Evolutionary conservation across 2,329 filamentous ascomycete species (phyloP), one percentile per base, ranked within the genome.

Genomic region (Fusarium odoratissimum): DNA sequence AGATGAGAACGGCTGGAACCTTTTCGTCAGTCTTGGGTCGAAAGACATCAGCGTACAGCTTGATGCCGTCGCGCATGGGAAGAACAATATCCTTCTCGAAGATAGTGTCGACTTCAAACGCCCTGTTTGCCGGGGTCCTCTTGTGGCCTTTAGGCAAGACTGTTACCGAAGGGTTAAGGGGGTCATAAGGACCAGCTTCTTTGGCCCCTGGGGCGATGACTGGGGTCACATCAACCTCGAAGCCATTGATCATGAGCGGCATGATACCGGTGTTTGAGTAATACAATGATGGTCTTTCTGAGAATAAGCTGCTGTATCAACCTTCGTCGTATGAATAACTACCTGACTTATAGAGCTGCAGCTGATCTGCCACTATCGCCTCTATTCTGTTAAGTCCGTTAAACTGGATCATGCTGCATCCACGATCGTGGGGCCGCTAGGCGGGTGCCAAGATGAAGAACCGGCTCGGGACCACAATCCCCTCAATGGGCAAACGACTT

Each of bases 41-140:
- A 28, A 63, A 66, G 1, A 66, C 40, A 35, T 66, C 63, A 5
- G 42, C 59, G 16, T 46, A 56, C 8, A 66, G 35, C 23, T 66
- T 66, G 8, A 63, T 12, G 4, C 63, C 63, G 13, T 66, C 59
- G 3, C 63, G 8, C 63, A 66, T 63, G 2, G 58, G 58, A 10
- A 63, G 8, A 16, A 23, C 44, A 25, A 56, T 45, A 12, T 66
- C 63, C 49, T 63, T 66, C 7, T 66, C 59, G 8, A 64, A 62
- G 6, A 64, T 31, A 1, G 62, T 64, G 12, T 64, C 57, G 8
- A 23, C 37, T 12, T 62, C 56, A 11, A 64, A 64, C 17, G 57
- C 46, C n/a, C 13, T 54, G 4, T 46, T 54, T 14, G 41, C 40
- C 0, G 62, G 35, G 3, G 33, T 41, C 17, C 46, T 48, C 3